These are phyloP conservation scores for Mucor racemosus DNA, from an alignment of 371 early-diverging fungal species.

Conservation along the genomic window DNA sequence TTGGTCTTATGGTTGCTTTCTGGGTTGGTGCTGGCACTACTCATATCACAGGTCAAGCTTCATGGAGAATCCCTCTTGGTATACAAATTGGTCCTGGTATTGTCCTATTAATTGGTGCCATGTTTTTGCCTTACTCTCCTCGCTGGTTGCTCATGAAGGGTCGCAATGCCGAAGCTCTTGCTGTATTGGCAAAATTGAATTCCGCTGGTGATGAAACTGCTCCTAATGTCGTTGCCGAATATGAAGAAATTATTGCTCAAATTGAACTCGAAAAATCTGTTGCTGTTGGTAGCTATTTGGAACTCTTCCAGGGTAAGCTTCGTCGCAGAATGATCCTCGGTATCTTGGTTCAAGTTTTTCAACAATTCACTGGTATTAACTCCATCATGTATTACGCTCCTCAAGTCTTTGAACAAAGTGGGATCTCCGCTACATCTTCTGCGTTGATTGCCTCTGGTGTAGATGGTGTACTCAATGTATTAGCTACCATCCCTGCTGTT, in stretches of 20 bases:
- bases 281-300: slow-evolving; percentile 69
- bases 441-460: slow-evolving; percentile 74
- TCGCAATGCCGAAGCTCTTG: slow-evolving; percentile 77
- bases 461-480: slow-evolving; percentile 74
- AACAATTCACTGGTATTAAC: slow-evolving; percentile 62
- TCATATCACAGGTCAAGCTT: slow-evolving; percentile 24
- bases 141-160: slow-evolving; percentile 61
- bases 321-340: slow-evolving; percentile 70
- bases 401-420: slow-evolving; percentile 73
- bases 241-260: slow-evolving; percentile 72
- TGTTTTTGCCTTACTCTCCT: slow-evolving; percentile 65
- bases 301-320: slow-evolving; percentile 69
- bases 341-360: slow-evolving; percentile 73
- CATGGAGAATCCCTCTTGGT: slow-evolving; percentile 59
- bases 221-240: slow-evolving; percentile 74
- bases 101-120: slow-evolving; percentile 48
- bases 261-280: slow-evolving; percentile 71
- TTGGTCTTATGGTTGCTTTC: slow-evolving; percentile 57
- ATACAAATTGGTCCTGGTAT: slow-evolving; percentile 56
- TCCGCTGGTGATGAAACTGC: slow-evolving; percentile 57
- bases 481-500: slow-evolving; percentile 77
- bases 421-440: slow-evolving; percentile 53
- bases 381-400: slow-evolving; percentile 67
- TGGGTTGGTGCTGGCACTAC: slow-evolving; percentile 50
- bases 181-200: slow-evolving; percentile 78